Evolutionary conservation across 1,284 basidiomycete species (phyloP), one percentile per base, ranked within the genome.

Genomic region (Moniliophthora roreri): DNA sequence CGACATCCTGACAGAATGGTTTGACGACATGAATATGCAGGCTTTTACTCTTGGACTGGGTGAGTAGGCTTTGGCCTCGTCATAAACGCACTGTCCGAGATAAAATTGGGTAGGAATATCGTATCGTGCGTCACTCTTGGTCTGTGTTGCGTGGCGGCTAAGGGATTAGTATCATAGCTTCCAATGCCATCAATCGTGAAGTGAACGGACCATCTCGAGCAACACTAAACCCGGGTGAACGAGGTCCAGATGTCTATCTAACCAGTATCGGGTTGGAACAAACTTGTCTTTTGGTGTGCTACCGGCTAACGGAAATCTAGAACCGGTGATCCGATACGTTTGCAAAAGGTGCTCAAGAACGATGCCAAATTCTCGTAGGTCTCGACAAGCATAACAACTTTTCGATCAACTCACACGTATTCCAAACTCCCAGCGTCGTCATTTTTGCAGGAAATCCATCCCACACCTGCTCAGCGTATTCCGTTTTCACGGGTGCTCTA

Each of bases 1-100:
- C 20, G 61, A 65, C 28, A 49, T 65, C 20, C 51, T 65, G 28
- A 65, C 56, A 6, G 62, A 63, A 39, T 65, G 62, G 62, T 65
- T 63, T 24, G 57, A 58, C n/a, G 63, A 65, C 48, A 45, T 58
- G 10, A 62, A 59, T 41, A 56, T 63, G 52, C 63, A 60, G 42
- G 51, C 59, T 2, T 65, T 65, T 35, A 65, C 63, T 2, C 55
- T 65, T 3, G 63, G 63, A 35, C 34, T 65, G 28, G 63, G 63
- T 62, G 40, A 41, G 48, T 21, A 36, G 20, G 8, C 13, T 42
- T 44, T 13, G 24, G 10, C 36, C n/a, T n/a, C n/a, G n/a, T n/a
- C n/a, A n/a, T n/a, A n/a, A n/a, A n/a, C n/a, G n/a, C n/a, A n/a
- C n/a, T n/a, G n/a, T n/a, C n/a, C n/a, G n/a, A n/a, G n/a, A n/a